Evolutionary conservation across 1,284 basidiomycete genomes (phyloP).

Genomic region (Malassezia vespertilionis): DNA sequence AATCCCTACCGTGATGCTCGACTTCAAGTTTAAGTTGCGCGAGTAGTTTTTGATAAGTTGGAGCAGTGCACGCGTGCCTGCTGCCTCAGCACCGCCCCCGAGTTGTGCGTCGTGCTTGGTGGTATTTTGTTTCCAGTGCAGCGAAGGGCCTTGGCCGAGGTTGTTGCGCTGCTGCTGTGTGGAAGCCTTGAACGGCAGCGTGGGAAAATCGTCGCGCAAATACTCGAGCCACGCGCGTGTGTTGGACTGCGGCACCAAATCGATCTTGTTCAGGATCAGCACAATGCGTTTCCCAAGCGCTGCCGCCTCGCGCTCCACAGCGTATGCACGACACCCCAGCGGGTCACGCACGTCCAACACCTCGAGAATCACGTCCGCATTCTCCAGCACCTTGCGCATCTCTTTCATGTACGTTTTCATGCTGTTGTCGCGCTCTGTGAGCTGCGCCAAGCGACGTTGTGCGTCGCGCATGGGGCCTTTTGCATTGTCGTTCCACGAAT

Average conservation of each 20-base stretch:
- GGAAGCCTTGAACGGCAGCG: constrained; percentile 83
- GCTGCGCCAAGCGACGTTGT: constrained; percentile 3
- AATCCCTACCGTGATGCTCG: constrained; percentile 65
- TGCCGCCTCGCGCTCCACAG: constrained; percentile 32
- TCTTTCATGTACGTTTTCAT: constrained; percentile 49
- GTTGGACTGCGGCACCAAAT: constrained; percentile 74
- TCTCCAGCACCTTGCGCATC: constrained; percentile 82
- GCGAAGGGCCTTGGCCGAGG: constrained; percentile 20
- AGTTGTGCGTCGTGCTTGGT: constrained; percentile 10
- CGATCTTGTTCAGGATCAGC: constrained; percentile 28
- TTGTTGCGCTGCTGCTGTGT: constrained; percentile 69
- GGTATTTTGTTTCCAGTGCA: neutral
- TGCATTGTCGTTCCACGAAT: neutral
- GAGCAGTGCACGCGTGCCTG: constrained; percentile 57
- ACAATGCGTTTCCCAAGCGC: constrained; percentile 36
- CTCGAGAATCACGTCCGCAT: constrained; percentile 69
- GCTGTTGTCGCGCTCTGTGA: constrained; percentile 33
- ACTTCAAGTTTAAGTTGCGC: constrained; percentile 45
- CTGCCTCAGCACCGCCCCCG: constrained; percentile 46
- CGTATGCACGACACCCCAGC: constrained; percentile 52
- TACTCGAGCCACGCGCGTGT: constrained; percentile 82
- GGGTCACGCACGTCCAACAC: constrained; percentile 46
- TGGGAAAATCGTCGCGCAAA: constrained; percentile 80
- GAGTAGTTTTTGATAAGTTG: constrained; percentile 82
- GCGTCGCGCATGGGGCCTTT: neutral